Conservation (phyloP, 2,329 filamentous ascomycete species). For the Trichoderma atroviride region DNA sequence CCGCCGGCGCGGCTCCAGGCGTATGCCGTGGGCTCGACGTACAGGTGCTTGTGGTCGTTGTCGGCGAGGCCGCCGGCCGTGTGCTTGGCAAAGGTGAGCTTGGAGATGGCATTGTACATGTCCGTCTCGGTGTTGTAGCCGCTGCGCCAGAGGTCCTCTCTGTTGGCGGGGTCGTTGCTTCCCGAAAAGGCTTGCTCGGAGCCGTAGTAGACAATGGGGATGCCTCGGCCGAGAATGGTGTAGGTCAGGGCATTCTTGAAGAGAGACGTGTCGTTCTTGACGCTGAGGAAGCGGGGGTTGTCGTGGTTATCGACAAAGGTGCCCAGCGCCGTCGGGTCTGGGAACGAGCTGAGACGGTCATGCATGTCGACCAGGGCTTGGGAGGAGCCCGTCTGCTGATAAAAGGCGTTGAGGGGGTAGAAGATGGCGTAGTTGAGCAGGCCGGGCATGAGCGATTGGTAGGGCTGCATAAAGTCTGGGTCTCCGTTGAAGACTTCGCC, state of each 20-base stretch:
- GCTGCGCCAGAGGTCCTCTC: slow-evolving; percentile 62
- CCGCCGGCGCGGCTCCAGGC: slow-evolving; percentile 50
- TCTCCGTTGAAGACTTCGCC: slow-evolving; percentile 63
- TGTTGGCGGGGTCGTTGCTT: slow-evolving; percentile 52
- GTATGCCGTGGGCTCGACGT: slow-evolving; percentile 47
- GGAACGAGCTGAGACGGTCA: slow-evolving; percentile 42
- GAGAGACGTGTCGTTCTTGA: slow-evolving; percentile 56
- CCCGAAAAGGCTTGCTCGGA: slow-evolving; percentile 63
- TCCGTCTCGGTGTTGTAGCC: slow-evolving; percentile 49
- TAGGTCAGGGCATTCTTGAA: slow-evolving; percentile 65
- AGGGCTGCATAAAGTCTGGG: slow-evolving; percentile 54
- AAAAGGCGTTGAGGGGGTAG: slow-evolving; percentile 47
- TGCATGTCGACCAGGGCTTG: slow-evolving; percentile 46
- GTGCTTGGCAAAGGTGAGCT: slow-evolving; percentile 50
- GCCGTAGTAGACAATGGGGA: slow-evolving; percentile 67
- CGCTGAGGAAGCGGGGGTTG: slow-evolving; percentile 54
- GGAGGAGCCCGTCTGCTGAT: slow-evolving; percentile 44
- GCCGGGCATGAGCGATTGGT: slow-evolving; percentile 58
- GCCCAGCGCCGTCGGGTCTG: slow-evolving; percentile 50
- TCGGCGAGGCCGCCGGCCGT: slow-evolving; percentile 47
- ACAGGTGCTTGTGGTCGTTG: slow-evolving; percentile 50
- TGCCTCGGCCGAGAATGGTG: slow-evolving; percentile 62
- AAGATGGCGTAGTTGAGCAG: slow-evolving; percentile 63
- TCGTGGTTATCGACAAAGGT: slow-evolving; percentile 64
- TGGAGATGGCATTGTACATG: slow-evolving; percentile 49